Evolutionary conservation across 257 asterid genomes (phyloP), one percentile per base, ranked within the genome.

Genomic region (Ilex asprella): DNA sequence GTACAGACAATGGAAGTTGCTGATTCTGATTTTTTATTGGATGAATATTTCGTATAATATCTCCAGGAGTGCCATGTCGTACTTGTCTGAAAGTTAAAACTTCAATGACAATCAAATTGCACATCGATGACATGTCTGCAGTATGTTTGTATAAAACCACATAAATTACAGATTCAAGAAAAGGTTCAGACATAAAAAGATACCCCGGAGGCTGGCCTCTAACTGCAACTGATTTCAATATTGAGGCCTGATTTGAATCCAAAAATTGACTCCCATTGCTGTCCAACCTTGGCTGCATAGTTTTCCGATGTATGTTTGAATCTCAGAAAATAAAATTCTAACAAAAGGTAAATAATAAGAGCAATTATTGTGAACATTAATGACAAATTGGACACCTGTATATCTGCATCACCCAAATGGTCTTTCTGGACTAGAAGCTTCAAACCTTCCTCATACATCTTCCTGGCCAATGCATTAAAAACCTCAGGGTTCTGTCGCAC

Each of bases 51-150:
- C 60, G 55, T 12, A 46, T 39, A 52, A 50, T 65, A 43, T 62
- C 61, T 62, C 30, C 62, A 61, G 72, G 62, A n/a, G 21, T 39
- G 51, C 51, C 58, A 43, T 39, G 59, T 16, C 14, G 30, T 39
- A 39, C 16, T 47, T 65, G 75, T 68, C 79, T 74, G 77, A 65
- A 16, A 69, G 39, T 35, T 39, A 5, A 53, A 35, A 8, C 41
- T 35, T 16, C 44, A 58, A 31, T 30, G 16, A 6, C 16, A 50
- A 12, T 56, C 27, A 49, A 60, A 30, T 35, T 35, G 8, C 41
- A 35, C 41, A 35, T 35, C 41, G 41, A 35, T 35, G 41, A 35
- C 41, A 35, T 3, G 41, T 3, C 41, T 8, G 27, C 27, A 21
- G 27, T 21, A 21, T 1, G 27, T 21, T 21, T 21, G 27, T 21